Percentiles rank a stretch among this genome's conserved stretches.
phyloP scores from a whole-genome alignment of 306 rosid species.

The Begonia loranthoides region DNA sequence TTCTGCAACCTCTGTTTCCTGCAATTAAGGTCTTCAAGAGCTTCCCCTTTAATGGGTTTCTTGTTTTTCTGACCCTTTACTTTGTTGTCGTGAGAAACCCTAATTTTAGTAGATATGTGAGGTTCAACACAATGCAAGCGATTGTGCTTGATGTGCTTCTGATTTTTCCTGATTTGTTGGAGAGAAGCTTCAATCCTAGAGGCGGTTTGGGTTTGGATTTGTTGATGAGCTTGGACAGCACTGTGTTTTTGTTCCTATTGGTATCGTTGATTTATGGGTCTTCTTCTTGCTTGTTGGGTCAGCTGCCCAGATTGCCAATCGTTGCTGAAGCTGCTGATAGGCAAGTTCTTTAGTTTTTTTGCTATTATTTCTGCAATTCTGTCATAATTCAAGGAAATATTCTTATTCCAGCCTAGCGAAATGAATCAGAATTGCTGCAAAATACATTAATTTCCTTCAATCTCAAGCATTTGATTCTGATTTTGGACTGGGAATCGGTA shows the following conservation, averaged over 20 bases:
- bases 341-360: constrained; percentile 52
- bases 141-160: constrained; percentile 84
- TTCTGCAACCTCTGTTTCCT: constrained; percentile 61
- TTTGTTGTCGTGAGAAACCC: constrained; percentile 86
- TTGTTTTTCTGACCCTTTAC: constrained; percentile 74
- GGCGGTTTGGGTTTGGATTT: constrained; percentile 79
- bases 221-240: constrained; percentile 91
- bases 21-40: constrained; percentile 82
- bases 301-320: constrained; percentile 77
- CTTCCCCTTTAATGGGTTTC: constrained; percentile 75
- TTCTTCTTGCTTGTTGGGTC: constrained; percentile 80
- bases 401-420: neutral
- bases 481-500: too few relatives aligned
- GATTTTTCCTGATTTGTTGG: constrained; percentile 79
- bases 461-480: too few relatives aligned
- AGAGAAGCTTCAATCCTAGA: constrained; percentile 69
- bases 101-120: constrained; percentile 73
- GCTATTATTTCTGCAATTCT: too few relatives aligned
- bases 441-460: too few relatives aligned
- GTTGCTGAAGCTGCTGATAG: constrained; percentile 98
- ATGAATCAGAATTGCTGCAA: neutral
- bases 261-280: constrained; percentile 84
- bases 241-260: constrained; percentile 65
- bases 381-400: too few relatives aligned
- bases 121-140: constrained; percentile 97